Conservation (phyloP, 768 basidiomycete species). For the Boletus pseudopeckii region DNA sequence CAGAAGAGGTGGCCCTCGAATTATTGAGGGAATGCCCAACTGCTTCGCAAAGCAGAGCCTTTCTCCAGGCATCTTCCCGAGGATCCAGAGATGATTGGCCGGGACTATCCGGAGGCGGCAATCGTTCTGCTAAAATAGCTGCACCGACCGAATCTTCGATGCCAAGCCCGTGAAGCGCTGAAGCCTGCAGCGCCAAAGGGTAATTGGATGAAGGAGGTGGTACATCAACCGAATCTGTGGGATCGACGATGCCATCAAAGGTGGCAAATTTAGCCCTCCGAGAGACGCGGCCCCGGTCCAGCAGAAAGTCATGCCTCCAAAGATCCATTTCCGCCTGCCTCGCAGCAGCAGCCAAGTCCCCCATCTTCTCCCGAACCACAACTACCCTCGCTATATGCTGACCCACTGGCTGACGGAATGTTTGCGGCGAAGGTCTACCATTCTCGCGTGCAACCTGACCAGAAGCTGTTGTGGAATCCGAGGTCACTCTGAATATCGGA, state of each 20-base stretch:
- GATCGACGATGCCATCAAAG: slow-evolving; percentile 69
- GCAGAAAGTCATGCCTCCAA: slow-evolving; percentile 48
- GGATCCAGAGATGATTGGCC: slow-evolving; percentile 52
- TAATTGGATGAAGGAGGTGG: slow-evolving; percentile 67
- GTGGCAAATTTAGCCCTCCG: slow-evolving; percentile 36
- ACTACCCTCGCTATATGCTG: slow-evolving; percentile 62
- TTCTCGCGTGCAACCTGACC: slow-evolving; percentile 38
- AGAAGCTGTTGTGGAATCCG: slow-evolving; percentile 56
- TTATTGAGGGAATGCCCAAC: slow-evolving; percentile 72
- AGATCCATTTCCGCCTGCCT: slow-evolving; percentile 75
- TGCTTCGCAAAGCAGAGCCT: slow-evolving; percentile 69
- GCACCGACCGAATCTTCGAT: slow-evolving; percentile 75
- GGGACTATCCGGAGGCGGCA: slow-evolving; percentile 67
- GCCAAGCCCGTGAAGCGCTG: slow-evolving; percentile 67
- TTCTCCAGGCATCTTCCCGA: slow-evolving; percentile 70
- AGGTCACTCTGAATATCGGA: slow-evolving; percentile 60
- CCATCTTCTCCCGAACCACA: slow-evolving; percentile 80
- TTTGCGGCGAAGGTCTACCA: slow-evolving; percentile 38
- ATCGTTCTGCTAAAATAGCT: slow-evolving; percentile 66
- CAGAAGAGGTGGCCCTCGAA: slow-evolving; percentile 44
- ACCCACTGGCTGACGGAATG: slow-evolving; percentile 30
- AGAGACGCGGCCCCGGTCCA: slow-evolving; percentile 43
- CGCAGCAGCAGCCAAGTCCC: slow-evolving; percentile 64
- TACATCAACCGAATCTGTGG: slow-evolving; percentile 79
- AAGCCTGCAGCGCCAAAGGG: slow-evolving; percentile 73